Evolutionary conservation across 805 yeast species (phyloP), one percentile per base, ranked within the genome.

Genomic region (Yamadazyma kitorensis): DNA sequence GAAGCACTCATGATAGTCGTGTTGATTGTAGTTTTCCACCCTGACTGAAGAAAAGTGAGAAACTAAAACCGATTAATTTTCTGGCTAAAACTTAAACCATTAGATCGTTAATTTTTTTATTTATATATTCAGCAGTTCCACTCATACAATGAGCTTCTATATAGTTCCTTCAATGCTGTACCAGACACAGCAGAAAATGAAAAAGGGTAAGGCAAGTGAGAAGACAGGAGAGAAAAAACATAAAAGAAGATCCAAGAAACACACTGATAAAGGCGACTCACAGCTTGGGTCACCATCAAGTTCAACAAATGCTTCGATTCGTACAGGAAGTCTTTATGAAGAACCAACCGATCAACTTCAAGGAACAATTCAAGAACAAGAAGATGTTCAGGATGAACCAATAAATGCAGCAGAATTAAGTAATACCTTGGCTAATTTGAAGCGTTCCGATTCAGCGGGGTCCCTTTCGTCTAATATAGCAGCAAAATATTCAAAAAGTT

Each of bases 91-190:
- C n/a, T n/a, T n/a, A n/a, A n/a, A n/a, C n/a, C n/a, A n/a, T n/a
- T n/a, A n/a, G n/a, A n/a, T n/a, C n/a, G n/a, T n/a, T n/a, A n/a
- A n/a, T n/a, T n/a, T n/a, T n/a, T n/a, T n/a, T n/a, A n/a, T n/a
- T n/a, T n/a, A n/a, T n/a, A n/a, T n/a, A n/a, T n/a, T n/a, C n/a
- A n/a, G n/a, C n/a, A n/a, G n/a, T n/a, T n/a, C n/a, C n/a, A n/a
- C n/a, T n/a, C n/a, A n/a, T n/a, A n/a, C n/a, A n/a, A 64, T 64
- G 71, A 62, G 60, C 40, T 65, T 57, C 44, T 64, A 52, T 29
- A 52, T 61, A 12, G 70, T 64, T 1, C 70, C 70, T 1, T 40
- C 64, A 14, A 58, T 63, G 37, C 62, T 59, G 53, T 66, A 60
- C 39, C 72, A 66, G 45, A 63, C 64, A 17, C 59, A 61, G 37